Percentiles rank a stretch among this genome's conserved stretches.
These are phyloP conservation scores for Metroxylon sagu DNA, from an alignment of 176 grass and related monocot genomes.

Conservation along the genomic window DNA sequence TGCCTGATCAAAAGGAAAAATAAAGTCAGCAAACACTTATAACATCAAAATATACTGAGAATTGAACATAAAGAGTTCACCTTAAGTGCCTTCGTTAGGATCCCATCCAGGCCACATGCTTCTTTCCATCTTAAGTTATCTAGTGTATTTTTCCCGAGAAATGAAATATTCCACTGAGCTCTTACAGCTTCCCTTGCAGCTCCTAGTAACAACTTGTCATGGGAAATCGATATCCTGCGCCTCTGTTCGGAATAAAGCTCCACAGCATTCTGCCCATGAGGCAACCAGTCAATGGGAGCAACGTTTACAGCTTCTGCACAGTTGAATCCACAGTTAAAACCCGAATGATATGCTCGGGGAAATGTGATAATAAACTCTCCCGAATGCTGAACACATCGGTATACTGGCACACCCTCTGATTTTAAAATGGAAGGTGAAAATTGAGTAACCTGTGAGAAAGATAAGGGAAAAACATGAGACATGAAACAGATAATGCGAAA, in stretches of 20 bases:
- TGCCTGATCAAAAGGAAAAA: conserved; percentile 31
- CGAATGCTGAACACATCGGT: conserved; percentile 66
- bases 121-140: conserved; percentile 72
- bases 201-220: conserved; percentile 85
- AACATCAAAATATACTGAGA: conserved; percentile 1
- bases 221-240: conserved; percentile 71
- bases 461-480: neutral
- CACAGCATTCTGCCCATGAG: conserved; percentile 80
- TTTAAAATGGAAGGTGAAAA: conserved; percentile 83
- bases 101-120: conserved; percentile 51
- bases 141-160: conserved; percentile 45
- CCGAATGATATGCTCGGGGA: conserved; percentile 80
- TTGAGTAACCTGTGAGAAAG: conserved; percentile 22
- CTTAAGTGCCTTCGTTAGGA: conserved; percentile 68
- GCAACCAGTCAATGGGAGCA: conserved; percentile 95
- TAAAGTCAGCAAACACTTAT: conserved; percentile 20
- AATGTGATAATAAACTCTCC: conserved; percentile 94
- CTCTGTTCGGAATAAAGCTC: conserved; percentile 74
- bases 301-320: conserved; percentile 98
- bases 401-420: conserved; percentile 77
- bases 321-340: conserved; percentile 95
- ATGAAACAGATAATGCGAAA: no score
- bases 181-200: conserved; percentile 79
- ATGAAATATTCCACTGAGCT: conserved; percentile 74
- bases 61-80: conserved; percentile 23